Percentiles rank a stretch among this genome's conserved stretches.
phyloP scores from a whole-genome alignment of 2,329 filamentous ascomycete genomes.

The Aureobasidium pullulans region DNA sequence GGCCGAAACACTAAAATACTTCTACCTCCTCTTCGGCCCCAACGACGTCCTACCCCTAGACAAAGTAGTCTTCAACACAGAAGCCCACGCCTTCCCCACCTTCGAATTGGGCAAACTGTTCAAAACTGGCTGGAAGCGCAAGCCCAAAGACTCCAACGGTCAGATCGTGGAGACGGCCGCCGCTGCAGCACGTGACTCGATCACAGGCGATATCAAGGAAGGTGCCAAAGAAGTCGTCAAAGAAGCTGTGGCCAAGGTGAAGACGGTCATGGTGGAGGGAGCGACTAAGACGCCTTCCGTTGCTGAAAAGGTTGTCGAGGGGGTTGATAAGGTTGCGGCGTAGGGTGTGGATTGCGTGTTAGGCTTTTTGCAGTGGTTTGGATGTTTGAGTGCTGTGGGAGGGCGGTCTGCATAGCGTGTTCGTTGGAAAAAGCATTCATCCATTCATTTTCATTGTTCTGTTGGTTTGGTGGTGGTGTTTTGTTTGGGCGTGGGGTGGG shows the following conservation, averaged over 20 bases:
- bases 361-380: too few species aligned
- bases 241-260: not conserved
- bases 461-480: too few species aligned
- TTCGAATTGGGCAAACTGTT: slow-evolving; percentile 76
- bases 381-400: too few species aligned
- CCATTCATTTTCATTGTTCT: too few species aligned
- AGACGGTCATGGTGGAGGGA: not conserved
- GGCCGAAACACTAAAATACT: slow-evolving; percentile 96
- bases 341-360: too few species aligned
- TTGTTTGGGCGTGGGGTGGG: too few species aligned
- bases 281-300: not conserved
- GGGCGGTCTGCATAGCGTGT: too few species aligned
- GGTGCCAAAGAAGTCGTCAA: not conserved
- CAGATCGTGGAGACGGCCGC: slow-evolving; percentile 16
- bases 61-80: slow-evolving; percentile 88
- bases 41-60: slow-evolving; percentile 76
- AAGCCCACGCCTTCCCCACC: slow-evolving; percentile 81
- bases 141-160: slow-evolving; percentile 43
- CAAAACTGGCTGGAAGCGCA: slow-evolving; percentile 72
- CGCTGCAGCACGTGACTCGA: not conserved
- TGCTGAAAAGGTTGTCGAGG: not conserved
- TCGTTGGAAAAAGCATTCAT: too few species aligned
- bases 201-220: not conserved
- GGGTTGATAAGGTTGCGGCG: not conserved
- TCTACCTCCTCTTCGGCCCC: slow-evolving; percentile 88